Conservation (phyloP, 257 asterid species). For the Solanum lycopersicoides region DNA sequence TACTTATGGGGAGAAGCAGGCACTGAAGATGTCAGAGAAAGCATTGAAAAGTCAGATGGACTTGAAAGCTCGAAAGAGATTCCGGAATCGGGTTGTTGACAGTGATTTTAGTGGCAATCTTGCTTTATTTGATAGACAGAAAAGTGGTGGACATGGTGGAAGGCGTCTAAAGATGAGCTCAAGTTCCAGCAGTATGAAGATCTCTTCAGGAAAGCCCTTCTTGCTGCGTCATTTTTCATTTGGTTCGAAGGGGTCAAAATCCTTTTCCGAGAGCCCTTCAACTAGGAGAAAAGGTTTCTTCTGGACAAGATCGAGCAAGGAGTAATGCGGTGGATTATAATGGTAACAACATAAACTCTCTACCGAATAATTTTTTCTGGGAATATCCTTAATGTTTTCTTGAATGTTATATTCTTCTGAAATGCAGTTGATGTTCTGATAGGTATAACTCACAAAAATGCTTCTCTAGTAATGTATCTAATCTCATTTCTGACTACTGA, state of each 20-base stretch:
- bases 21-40: slow-evolving; percentile 74
- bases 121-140: slow-evolving; percentile 36
- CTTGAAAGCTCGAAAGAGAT: slow-evolving; percentile 45
- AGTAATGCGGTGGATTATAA: slow-evolving; percentile 15
- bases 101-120: slow-evolving; percentile 37
- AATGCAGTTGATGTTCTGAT: not conserved
- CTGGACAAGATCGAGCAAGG: slow-evolving; percentile 72
- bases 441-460: not conserved
- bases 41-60: slow-evolving; percentile 75
- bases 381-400: not conserved
- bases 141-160: slow-evolving; percentile 35
- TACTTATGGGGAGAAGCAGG: slow-evolving; percentile 78
- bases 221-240: slow-evolving; percentile 74
- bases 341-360: slow-evolving; percentile 14
- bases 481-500: not conserved
- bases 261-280: slow-evolving; percentile 40
- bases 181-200: slow-evolving; percentile 67
- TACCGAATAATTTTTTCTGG: not conserved
- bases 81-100: slow-evolving; percentile 53
- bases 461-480: not conserved
- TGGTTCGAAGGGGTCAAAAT: slow-evolving; percentile 47
- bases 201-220: slow-evolving; percentile 53
- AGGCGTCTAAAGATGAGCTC: slow-evolving; percentile 51
- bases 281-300: slow-evolving; percentile 39
- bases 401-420: not conserved